Evolutionary conservation across 2,329 filamentous ascomycete genomes (phyloP), one percentile per base, ranked within the genome.

Genomic region (Eutypa lata): DNA sequence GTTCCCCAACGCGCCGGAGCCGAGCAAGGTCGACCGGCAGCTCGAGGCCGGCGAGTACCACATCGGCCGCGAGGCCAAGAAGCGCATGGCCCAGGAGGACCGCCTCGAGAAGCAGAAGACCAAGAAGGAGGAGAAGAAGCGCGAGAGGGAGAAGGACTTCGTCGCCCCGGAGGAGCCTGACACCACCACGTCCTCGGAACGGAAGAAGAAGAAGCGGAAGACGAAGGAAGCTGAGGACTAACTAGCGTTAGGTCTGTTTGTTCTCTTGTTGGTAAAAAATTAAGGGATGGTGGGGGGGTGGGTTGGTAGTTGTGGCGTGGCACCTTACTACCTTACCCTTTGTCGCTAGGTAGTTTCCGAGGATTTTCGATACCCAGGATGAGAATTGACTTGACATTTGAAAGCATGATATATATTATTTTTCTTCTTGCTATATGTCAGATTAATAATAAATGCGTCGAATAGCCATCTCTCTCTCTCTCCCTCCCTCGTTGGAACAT

Each of bases 41-140:
- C 96, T 99, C 76, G 94, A 99, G 79, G 92, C 85, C 64, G 93
- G 94, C 74, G 93, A 97, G 76, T 99, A 96, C 76, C 97, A 97
- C 73, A 74, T 99, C 68, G 87, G 87, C 67, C 96, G 96, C 78
- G 86, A 92, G 67, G 92, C 91, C 55, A 96, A 96, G 80, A 90
- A 96, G 66, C 81, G 92, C 56, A 88, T 87, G 51, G 85, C 80
- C 46, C 86, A 89, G 72, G 88, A 93, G 68, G 89, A 90, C 66
- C 80, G 91, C 60, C 82, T 90, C 66, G 91, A 95, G 70, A 87
- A 88, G 72, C 92, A 96, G 76, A 88, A 85, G 73, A 80, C 85
- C 72, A 93, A 92, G 78, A 93, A 91, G 79, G 88, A 88, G 59
- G 90, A 95, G 71, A 95, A 90, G 81, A 82, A 88, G 74, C 88